phyloP scores from a whole-genome alignment of 148 eudicot species.

The Heliamphora exappendiculata region DNA sequence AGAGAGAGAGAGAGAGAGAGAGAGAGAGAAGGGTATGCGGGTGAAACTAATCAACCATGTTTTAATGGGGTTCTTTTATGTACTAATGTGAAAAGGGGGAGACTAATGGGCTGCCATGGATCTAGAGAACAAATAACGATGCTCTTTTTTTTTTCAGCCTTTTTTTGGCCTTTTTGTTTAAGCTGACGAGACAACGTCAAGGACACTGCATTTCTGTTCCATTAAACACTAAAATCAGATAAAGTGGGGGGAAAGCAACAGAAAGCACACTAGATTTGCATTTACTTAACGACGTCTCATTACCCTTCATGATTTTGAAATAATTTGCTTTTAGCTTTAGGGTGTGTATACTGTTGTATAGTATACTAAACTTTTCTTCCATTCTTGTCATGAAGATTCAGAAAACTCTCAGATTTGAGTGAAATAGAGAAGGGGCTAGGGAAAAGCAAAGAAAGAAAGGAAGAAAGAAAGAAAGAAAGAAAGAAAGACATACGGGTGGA shows the following conservation, averaged over 20 bases:
- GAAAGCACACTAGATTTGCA: too few relatives aligned
- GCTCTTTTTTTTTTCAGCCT: conserved; percentile 23
- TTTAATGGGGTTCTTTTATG: too few relatives aligned
- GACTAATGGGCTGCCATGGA: too few relatives aligned
- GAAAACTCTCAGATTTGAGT: not conserved
- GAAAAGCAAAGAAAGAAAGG: too few relatives aligned
- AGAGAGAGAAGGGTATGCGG: not conserved
- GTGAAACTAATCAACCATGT: too few relatives aligned
- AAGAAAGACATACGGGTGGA: conserved; percentile 74
- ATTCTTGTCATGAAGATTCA: not conserved
- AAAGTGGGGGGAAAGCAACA: not conserved
- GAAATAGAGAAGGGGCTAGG: too few relatives aligned
- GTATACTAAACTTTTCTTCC: not conserved
- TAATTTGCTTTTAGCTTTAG: not conserved
- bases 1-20: not conserved
- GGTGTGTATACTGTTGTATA: too few relatives aligned
- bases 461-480: too few relatives aligned
- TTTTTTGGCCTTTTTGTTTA: too few relatives aligned
- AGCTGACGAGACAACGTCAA: conserved; percentile 20
- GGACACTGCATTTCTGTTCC: conserved; percentile 12
- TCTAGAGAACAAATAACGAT: not conserved
- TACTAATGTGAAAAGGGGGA: too few relatives aligned
- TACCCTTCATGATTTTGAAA: not conserved
- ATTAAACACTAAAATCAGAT: not conserved
- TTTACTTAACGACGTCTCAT: too few relatives aligned